A percentile compares a stretch with the other conserved stretches of the same genome.
phyloP scores from a whole-genome alignment of 371 early-diverging fungal species.

The Rhizopus stolonifer region DNA sequence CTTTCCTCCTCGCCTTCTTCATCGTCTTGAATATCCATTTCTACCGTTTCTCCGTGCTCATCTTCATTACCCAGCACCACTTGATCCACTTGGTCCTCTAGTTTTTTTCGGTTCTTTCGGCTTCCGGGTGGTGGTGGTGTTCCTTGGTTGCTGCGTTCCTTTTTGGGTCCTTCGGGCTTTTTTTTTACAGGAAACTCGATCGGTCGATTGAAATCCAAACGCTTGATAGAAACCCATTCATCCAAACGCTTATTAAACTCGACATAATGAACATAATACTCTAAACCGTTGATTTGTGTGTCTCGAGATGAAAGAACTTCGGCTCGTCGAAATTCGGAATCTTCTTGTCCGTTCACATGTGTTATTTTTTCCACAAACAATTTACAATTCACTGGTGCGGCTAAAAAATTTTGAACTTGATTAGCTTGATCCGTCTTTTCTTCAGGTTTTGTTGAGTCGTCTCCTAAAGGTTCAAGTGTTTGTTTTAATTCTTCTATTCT shows the following conservation, averaged over 20 bases:
- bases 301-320: constrained; percentile 90
- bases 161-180: constrained; percentile 53
- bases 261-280: constrained; percentile 98
- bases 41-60: constrained; percentile 15
- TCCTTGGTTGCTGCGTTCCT: constrained; percentile 36
- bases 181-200: constrained; percentile 66
- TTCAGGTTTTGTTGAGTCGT: neutral
- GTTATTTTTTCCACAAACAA: constrained; percentile 70
- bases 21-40: constrained; percentile 37
- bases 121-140: constrained; percentile 11
- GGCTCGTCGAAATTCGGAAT: constrained; percentile 74
- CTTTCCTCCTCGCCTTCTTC: constrained; percentile 50
- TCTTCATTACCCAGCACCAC: constrained; percentile 19
- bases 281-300: constrained; percentile 47
- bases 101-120: constrained; percentile 13
- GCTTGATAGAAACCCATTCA: constrained; percentile 90
- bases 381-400: constrained; percentile 60
- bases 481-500: neutral
- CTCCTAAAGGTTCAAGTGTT: neutral
- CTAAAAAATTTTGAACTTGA: constrained; percentile 27
- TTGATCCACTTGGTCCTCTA: constrained; percentile 12
- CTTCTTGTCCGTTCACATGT: constrained; percentile 32
- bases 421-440: constrained; percentile 2
- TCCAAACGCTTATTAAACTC: constrained; percentile 99
- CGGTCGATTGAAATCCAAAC: constrained; percentile 70